Conservation (phyloP, 345 rosid genomes). For the Kandelia obovata region DNA sequence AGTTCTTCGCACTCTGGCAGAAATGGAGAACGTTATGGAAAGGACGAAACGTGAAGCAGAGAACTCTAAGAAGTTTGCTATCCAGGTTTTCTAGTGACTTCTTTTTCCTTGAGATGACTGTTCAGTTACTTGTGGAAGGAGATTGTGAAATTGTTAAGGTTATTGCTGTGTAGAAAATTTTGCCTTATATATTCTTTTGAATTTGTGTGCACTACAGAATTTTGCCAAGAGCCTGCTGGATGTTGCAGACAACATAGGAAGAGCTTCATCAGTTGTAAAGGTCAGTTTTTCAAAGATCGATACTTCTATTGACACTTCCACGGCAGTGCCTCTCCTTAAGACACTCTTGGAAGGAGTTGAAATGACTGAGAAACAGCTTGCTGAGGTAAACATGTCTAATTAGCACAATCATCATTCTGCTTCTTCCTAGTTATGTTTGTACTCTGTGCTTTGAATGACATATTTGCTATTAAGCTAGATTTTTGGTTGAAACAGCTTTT, state of each 20-base stretch:
- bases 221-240: conserved; percentile 79
- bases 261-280: conserved; percentile 88
- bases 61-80: conserved; percentile 76
- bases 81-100: conserved; percentile 50
- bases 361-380: conserved; percentile 94
- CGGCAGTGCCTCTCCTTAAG: conserved; percentile 64
- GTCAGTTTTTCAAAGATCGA: conserved; percentile 67
- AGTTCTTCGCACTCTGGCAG: conserved; percentile 68
- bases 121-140: background rate
- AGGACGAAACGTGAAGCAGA: conserved; percentile 89
- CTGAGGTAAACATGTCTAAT: conserved; percentile 42
- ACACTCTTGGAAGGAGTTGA: conserved; percentile 91
- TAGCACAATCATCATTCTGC: background rate
- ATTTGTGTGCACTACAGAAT: conserved; percentile 42
- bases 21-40: conserved; percentile 83
- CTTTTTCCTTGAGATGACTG: background rate
- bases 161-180: conserved; percentile 5
- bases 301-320: conserved; percentile 48
- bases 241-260: conserved; percentile 87
- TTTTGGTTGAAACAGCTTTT: conserved; percentile 11
- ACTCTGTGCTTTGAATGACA: background rate
- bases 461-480: background rate
- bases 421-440: background rate
- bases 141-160: background rate
- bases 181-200: background rate